Base-by-base conservation (phyloP, 2,329 filamentous ascomycete species). In the Teratosphaeria destructans region DNA sequence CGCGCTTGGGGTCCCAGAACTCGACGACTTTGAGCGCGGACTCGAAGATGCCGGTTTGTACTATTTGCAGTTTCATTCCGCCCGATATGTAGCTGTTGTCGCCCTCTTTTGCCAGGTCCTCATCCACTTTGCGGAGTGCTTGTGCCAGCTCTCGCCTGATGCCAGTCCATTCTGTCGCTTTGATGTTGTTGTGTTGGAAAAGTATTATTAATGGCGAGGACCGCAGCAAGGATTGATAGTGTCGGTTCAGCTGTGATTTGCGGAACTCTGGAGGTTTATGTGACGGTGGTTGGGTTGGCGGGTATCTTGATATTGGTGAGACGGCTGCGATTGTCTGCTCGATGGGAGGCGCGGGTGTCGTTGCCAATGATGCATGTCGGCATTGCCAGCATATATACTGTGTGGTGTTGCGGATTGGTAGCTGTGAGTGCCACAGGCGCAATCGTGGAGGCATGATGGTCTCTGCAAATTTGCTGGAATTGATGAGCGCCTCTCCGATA, bases 31-130 rank as follows among this genome's bases (percentile, higher is more conserved):
- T 87, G 62, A 97, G 78, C 1, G 93, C 92, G 19, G 89, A 85
- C 65, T 87, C 86, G 72, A 99, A 90, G 70, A 99, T 95, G 70
- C 89, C 88, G 14, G 90, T 94, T 71, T 94, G 87, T 59, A 99
- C 79, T 29, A 95, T 89, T 73, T 95, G 87, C 29, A 97, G 73
- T 74, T 89, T 87, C 29, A 77, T 72, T 5, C 76, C 74, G 47
- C 60, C 58, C 39, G 68, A 70, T 8, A 69, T 54, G 23, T 74
- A 75, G 10, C 78, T 76, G 2, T 83, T 83, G 60, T 89, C 77
- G 70, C 87, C 85, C 86, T 85, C 77, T 84, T 86, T 78, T 68
- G 67, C 67, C 54, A 70, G 57, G 53, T 72, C 87, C 78, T 78
- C 76, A 62, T 93, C 89, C 3, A 87, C 78, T 66, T 85, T 87